Evolutionary conservation across 805 yeast species (phyloP), one percentile per base, ranked within the genome.

Genomic region (Dipodascopsis uninucleata): DNA sequence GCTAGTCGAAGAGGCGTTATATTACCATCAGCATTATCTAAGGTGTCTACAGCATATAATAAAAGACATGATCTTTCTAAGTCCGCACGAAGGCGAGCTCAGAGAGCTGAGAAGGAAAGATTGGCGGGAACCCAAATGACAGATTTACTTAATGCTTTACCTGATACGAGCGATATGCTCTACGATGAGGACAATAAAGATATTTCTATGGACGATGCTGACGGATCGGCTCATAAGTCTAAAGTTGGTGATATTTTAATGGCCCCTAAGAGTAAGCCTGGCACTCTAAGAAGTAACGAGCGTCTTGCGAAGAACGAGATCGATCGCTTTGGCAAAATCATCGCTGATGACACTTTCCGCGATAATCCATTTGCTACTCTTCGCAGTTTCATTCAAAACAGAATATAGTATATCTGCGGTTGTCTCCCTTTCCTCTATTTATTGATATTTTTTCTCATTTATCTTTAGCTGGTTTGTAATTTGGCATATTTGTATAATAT

Each of bases 331-430:
- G 75, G 71, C 12, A 64, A 69, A 31, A 77, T 83, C 3, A 64
- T 85, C 47, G 72, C 71, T 41, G 77, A 81, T 56, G 61, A 71
- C 29, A 62, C 65, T 21, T 82, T 81, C 55, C 73, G 79, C 63
- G 62, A 68, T 41, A 73, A 77, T 28, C 86, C 89, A 2, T 84
- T 85, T 59, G 71, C 71, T 31, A 76, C 88, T 2, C 68, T 85
- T 54, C 79, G 75, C 59, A 75, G 74, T 39, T 80, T 81, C n/a
- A 77, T 78, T 31, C 63, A 66, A 47, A 59, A 56, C 10, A 61
- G 65, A 20, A 41, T 53, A 29, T 45, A 32, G 29, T 12, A 12
- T 14, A 26, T 26, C 29, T n/a, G n/a, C n/a, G n/a, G n/a, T n/a
- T n/a, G n/a, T n/a, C n/a, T n/a, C n/a, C n/a, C n/a, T n/a, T n/a